phyloP scores from a whole-genome alignment of 2,329 filamentous ascomycete species.

The Periconia digitata region DNA sequence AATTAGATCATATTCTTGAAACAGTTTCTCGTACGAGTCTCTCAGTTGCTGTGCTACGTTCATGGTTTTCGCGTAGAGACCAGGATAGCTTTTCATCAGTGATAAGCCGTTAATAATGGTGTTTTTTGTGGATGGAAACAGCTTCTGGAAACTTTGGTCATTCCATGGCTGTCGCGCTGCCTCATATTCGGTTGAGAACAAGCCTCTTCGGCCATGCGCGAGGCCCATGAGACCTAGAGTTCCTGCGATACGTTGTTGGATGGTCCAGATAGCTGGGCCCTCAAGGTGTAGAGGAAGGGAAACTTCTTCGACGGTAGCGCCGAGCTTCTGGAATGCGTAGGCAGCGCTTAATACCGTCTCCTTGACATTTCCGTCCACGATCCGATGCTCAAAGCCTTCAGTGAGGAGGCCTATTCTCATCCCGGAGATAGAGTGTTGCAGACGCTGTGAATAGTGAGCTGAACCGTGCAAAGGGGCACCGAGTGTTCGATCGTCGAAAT shows the following conservation, averaged over 20 bases:
- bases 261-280: conserved; percentile 44
- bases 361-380: conserved; percentile 44
- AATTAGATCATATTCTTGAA: conserved; percentile 44
- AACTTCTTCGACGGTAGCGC: conserved; percentile 48
- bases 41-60: conserved; percentile 44
- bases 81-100: conserved; percentile 40
- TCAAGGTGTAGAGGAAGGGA: conserved; percentile 36
- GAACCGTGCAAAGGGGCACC: conserved; percentile 28
- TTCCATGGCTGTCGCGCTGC: conserved; percentile 53
- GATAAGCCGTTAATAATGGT: conserved; percentile 48
- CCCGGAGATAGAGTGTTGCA: conserved; percentile 17
- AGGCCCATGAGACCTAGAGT: conserved; percentile 44
- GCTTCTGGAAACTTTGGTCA: conserved; percentile 50
- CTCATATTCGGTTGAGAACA: conserved; percentile 38
- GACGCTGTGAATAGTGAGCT: conserved; percentile 16
- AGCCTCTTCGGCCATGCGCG: conserved; percentile 21
- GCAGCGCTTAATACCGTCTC: conserved; percentile 46
- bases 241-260: conserved; percentile 46
- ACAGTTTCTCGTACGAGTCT: conserved; percentile 42
- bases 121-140: conserved; percentile 53
- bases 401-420: conserved; percentile 30
- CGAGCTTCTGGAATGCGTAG: conserved; percentile 44
- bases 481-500: conserved; percentile 34
- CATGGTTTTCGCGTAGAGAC: conserved; percentile 44
- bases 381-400: conserved; percentile 26